A percentile compares a stretch with the other conserved stretches of the same genome.
Evolutionary conservation across 2,329 filamentous ascomycete species (phyloP).

Genomic region (Pseudogymnoascus pannorum): DNA sequence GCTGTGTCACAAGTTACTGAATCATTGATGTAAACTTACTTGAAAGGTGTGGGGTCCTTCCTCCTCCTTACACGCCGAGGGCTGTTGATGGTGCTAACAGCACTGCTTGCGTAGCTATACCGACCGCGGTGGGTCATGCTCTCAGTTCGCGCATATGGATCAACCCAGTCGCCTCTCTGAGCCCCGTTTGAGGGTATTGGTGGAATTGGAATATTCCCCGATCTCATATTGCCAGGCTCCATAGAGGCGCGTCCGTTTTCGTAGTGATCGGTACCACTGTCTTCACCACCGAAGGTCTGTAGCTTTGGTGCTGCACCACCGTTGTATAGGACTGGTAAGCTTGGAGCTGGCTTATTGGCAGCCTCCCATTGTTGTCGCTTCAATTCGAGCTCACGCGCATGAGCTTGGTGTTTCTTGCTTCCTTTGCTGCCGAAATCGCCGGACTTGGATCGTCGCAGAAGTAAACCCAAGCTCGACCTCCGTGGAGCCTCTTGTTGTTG

Average conservation of each 20-base stretch:
- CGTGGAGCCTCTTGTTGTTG: constrained; percentile 27
- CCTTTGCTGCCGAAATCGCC: constrained; percentile 53
- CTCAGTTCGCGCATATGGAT: constrained; percentile 76
- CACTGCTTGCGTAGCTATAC: constrained; percentile 92
- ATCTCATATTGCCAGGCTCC: constrained; percentile 37
- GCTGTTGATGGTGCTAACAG: constrained; percentile 85
- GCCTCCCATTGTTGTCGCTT: constrained; percentile 48
- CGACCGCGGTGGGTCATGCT: constrained; percentile 96
- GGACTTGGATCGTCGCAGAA: constrained; percentile 62
- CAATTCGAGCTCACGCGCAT: constrained; percentile 41
- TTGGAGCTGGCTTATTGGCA: constrained; percentile 49
- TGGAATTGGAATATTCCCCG: constrained; percentile 41
- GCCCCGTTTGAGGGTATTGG: constrained; percentile 41
- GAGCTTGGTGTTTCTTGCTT: constrained; percentile 51
- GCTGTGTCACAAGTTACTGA: constrained; percentile 16
- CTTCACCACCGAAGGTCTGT: constrained; percentile 48
- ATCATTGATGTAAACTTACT: constrained; percentile 54
- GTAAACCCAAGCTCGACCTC: constrained; percentile 46
- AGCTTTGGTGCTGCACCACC: constrained; percentile 26
- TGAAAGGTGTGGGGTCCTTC: constrained; percentile 97
- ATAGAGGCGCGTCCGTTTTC: constrained; percentile 42
- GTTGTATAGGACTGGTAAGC: constrained; percentile 43
- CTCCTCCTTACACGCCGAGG: constrained; percentile 84
- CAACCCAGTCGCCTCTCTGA: constrained; percentile 47
- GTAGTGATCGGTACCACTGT: constrained; percentile 35